These are phyloP conservation scores for Termitomyces sp. DNA, from an alignment of 768 basidiomycete species.

Conservation along the genomic window DNA sequence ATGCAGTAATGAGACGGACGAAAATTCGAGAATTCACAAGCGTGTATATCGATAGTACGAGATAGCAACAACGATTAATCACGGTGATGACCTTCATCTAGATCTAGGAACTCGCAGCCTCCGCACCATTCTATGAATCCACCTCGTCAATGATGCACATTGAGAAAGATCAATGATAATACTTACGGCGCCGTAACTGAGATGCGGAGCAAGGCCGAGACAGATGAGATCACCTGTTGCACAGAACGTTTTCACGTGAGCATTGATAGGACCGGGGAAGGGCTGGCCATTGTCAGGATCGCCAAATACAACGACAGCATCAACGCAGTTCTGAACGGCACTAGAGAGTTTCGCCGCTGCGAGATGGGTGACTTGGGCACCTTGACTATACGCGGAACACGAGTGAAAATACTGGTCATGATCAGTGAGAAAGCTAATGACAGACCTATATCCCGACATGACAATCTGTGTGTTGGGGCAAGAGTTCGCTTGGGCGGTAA, in stretches of 20 bases:
- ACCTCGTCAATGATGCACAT: too few species aligned
- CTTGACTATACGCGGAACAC: constrained; percentile 17
- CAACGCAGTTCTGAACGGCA: constrained; percentile 15
- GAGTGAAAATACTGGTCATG: not conserved
- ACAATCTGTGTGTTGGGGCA: constrained; percentile 31
- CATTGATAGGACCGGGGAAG: constrained; percentile 16
- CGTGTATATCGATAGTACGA: too few species aligned
- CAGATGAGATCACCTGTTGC: constrained; percentile 19
- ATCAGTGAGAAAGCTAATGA: too few species aligned
- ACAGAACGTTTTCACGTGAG: constrained; percentile 17
- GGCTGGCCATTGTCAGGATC: constrained; percentile 20
- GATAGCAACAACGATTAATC: too few species aligned
- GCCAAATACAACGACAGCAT: constrained; percentile 21
- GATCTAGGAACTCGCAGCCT: constrained; percentile 3
- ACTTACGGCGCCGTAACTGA: constrained; percentile 19
- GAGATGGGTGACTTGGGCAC: constrained; percentile 34
- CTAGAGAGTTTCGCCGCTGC: constrained; percentile 31
- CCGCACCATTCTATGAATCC: constrained; percentile 1
- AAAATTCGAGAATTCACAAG: too few species aligned
- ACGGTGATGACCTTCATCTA: too few species aligned
- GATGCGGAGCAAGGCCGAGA: constrained; percentile 17
- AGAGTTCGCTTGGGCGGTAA: constrained; percentile 21
- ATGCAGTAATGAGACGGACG: too few species aligned
- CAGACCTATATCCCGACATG: constrained; percentile 34
- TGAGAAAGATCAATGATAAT: not conserved